A percentile compares a stretch with the other conserved stretches of the same genome.
These are phyloP conservation scores for Avicennia marina DNA, from an alignment of 257 asterid species.

Conservation along the genomic window DNA sequence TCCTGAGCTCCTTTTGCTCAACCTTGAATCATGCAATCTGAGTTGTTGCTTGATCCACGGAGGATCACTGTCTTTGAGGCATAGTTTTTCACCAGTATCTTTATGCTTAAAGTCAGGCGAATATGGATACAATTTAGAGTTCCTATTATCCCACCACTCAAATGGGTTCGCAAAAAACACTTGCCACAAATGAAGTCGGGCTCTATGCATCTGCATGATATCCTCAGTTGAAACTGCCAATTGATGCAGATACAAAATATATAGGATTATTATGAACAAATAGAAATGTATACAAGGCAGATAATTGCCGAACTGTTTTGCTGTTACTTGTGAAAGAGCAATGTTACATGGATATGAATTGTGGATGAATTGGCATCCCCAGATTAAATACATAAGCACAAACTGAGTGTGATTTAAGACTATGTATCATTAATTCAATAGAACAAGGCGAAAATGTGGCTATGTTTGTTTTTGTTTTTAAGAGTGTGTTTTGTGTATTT, in stretches of 20 bases:
- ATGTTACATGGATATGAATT: neutral
- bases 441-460: no score
- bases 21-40: constrained; percentile 46
- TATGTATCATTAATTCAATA: neutral
- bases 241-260: constrained; percentile 5
- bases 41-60: constrained; percentile 80
- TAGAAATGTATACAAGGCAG: neutral
- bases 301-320: neutral
- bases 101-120: constrained; percentile 73
- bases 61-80: constrained; percentile 60
- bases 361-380: neutral
- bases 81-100: constrained; percentile 73
- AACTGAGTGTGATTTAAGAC: neutral
- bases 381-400: neutral
- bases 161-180: constrained; percentile 60
- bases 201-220: constrained; percentile 27
- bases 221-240: constrained; percentile 42
- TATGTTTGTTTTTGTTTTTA: no score
- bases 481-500: no score
- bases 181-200: constrained; percentile 76
- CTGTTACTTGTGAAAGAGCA: no score
- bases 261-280: neutral
- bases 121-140: constrained; percentile 31
- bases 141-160: constrained; percentile 79
- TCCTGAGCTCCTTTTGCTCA: constrained; percentile 17